Evolutionary conservation across 1,284 basidiomycete genomes (phyloP).

Genomic region (Cystobasidium sp.): DNA sequence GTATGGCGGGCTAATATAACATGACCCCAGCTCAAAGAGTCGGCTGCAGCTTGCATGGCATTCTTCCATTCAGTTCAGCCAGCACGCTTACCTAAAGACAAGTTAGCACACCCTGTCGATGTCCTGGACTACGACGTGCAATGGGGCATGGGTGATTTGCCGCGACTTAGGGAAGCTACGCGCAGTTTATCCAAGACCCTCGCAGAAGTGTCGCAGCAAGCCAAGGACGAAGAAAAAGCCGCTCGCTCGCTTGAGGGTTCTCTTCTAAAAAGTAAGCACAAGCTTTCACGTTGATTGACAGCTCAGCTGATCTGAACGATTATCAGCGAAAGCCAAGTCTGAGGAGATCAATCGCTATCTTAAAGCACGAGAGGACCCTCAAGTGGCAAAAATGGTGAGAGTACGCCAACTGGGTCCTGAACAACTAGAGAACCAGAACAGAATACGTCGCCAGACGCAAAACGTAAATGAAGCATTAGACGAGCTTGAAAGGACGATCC

Average conservation of each 20-base stretch:
- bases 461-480: conserved; percentile 70
- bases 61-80: conserved; percentile 51
- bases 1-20: neutral
- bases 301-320: neutral
- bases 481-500: conserved; percentile 75
- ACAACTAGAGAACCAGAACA: conserved; percentile 77
- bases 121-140: conserved; percentile 45
- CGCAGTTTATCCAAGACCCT: conserved; percentile 52
- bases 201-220: conserved; percentile 51
- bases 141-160: conserved; percentile 59
- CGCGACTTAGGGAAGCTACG: conserved; percentile 51
- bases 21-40: conserved; percentile 54
- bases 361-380: conserved; percentile 72
- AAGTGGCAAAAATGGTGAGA: conserved; percentile 78
- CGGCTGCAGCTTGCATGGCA: conserved; percentile 52
- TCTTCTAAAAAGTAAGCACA: conserved; percentile 59
- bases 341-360: conserved; percentile 77
- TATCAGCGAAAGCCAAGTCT: conserved; percentile 69
- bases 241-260: conserved; percentile 59
- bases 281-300: neutral
- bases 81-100: conserved; percentile 45
- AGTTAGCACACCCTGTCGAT: conserved; percentile 23
- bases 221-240: conserved; percentile 55
- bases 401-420: conserved; percentile 82
- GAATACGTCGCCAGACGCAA: conserved; percentile 68